A percentile compares a stretch with the other conserved stretches of the same genome.
Conservation (phyloP, 1,284 basidiomycete species). For the Malassezia nana region DNA sequence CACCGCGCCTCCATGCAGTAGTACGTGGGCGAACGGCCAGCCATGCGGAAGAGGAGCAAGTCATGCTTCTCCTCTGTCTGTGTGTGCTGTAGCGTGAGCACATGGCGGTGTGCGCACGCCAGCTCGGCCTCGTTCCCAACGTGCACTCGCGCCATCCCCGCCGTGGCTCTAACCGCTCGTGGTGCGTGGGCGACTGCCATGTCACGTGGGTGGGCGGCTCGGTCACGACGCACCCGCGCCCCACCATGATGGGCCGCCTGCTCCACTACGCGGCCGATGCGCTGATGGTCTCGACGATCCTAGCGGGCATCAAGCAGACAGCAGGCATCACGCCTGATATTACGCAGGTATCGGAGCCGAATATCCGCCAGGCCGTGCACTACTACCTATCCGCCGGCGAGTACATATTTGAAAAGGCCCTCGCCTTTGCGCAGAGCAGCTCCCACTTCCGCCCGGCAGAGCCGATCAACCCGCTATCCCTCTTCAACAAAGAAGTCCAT, state of each 20-base stretch:
- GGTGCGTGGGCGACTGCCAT: too few species aligned
- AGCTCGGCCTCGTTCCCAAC: constrained; percentile 18
- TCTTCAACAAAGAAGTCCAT: not conserved
- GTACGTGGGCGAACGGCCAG: constrained; percentile 10
- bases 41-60: constrained; percentile 29
- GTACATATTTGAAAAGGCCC: constrained; percentile 60
- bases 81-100: constrained; percentile 30
- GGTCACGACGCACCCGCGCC: constrained; percentile 3
- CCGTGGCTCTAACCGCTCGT: not conserved
- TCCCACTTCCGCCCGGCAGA: constrained; percentile 10
- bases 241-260: constrained; percentile 57
- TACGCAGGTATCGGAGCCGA: constrained; percentile 54
- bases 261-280: constrained; percentile 77
- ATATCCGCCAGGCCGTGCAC: constrained; percentile 64
- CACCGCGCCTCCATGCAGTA: constrained; percentile 78
- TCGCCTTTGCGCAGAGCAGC: constrained; percentile 19
- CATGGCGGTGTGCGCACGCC: constrained; percentile 28
- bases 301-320: constrained; percentile 81
- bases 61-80: constrained; percentile 29
- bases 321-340: constrained; percentile 32
- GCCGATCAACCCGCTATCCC: constrained; percentile 4
- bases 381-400: constrained; percentile 78
- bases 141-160: constrained; percentile 3
- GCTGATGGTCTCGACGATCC: constrained; percentile 71
- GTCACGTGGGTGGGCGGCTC: not conserved